Base-by-base conservation (phyloP, 2,329 filamentous ascomycete genomes). In the Massarina eburnea region DNA sequence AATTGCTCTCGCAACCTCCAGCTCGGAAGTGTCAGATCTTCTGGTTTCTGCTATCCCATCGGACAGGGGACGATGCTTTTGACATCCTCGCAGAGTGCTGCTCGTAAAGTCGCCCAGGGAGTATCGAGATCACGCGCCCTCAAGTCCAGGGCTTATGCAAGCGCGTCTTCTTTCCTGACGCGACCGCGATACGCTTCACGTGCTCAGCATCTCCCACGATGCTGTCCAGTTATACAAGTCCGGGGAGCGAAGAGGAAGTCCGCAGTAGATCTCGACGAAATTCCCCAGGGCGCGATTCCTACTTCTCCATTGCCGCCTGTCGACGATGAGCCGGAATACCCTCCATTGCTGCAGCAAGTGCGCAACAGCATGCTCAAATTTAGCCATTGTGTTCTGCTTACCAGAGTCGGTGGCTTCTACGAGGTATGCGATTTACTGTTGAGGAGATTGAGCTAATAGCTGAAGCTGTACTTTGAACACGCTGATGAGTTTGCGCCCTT, bases 351-450 rank as follows among this genome's bases (percentile, higher is more conserved):
- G 46, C 82, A 90, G 63, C 91, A 96, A 67, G 92, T 89, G 21
- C 82, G 84, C 45, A 89, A 85, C 56, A 95, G 96, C 72, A 96
- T 97, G 86, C 80, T 84, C 57, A 91, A 87, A 61, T 96, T 95
- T 72, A 82, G 85, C 61, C 90, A 95, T 60, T 97, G 92, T 71
- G 88, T 99, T 30, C 71, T 99, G 7, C 74, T 99, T 48, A 99
- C 94, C 3, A 83, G 92, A 45, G 91, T 99, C 21, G 94, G 94
- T 45, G 86, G 91, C 49, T 99, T 99, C 72, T 99, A 97, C 71
- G 94, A 99, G 72, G 78, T 79, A 70, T 35, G 61, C 36, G 17
- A n/a, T 3, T 22, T 19, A 5, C 12, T 18, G 5, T 2, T 15
- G 18, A 20, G 18, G 36, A 5, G 44, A 17, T 5, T n/a, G 38